Base-by-base conservation (phyloP, 345 rosid species). In the Turritis glabra region DNA sequence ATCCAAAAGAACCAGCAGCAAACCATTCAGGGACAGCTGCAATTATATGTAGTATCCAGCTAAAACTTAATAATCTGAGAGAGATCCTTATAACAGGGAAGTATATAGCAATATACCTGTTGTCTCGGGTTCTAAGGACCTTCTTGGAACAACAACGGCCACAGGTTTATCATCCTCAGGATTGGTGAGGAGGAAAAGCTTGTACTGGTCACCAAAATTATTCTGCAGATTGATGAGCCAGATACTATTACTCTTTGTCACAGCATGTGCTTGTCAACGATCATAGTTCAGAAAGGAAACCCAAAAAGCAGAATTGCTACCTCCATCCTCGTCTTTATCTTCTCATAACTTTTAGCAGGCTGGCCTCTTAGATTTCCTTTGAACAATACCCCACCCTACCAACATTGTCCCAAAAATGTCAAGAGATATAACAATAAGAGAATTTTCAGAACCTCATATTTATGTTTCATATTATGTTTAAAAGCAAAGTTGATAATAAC, bases 21-120 rank as follows among this genome's bases (percentile, higher is more conserved):
- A 94, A 86, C 97, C 98, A 94, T 81, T 91, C 96, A 10, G 98
- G 98, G 26, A 91, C 93, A 29, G 92, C 98, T 94, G 89, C 82
- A 82, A n/a, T 61, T 68, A 37, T 40, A 62, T 8, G 25, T 62
- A 32, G 74, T 9, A 32, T 14, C 30, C 64, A 76, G 30, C 50
- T 27, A 55, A 27, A 10, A 12, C 3, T 37, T 21, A 55, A 11
- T 44, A 53, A 2, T 46, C 54, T 26, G 71, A 67, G 47, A 67
- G 50, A 41, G 10, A 47, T 19, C 32, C 70, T 57, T 27, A 47
- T 40, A 19, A 29, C n/a, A 68, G n/a, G 15, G 59, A 71, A 64
- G 35, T 41, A 43, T 37, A 48, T 53, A 1, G 29, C 59, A 61
- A 22, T 68, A 73, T 51, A 94, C 98, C 92, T 50, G 88, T 82